Evolutionary conservation across 768 basidiomycete species (phyloP).

Genomic region (Serpula lacrymans): DNA sequence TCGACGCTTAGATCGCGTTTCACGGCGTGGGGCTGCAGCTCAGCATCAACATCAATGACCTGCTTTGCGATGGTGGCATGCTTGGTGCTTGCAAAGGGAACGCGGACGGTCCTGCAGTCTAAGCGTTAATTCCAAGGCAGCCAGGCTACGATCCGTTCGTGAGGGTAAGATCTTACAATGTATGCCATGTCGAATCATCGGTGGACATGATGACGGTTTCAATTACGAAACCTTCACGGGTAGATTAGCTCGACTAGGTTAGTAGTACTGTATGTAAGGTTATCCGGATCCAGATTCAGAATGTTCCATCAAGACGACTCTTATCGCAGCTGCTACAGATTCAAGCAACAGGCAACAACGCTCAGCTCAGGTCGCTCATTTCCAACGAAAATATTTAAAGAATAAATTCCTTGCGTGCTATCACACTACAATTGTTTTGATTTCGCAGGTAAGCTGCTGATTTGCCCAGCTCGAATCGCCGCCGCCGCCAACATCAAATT

Average conservation of each 20-base stretch:
- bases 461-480: slow-evolving; percentile 1
- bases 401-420: no score
- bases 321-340: background rate
- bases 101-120: slow-evolving; percentile 55
- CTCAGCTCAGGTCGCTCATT: no score
- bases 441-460: background rate
- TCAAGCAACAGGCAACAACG: background rate
- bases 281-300: no score
- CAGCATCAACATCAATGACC: slow-evolving; percentile 82
- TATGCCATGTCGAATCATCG: slow-evolving; percentile 43
- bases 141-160: background rate
- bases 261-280: no score
- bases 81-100: slow-evolving; percentile 70
- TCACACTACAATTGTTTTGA: no score
- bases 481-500: background rate
- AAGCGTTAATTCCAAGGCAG: slow-evolving; percentile 2
- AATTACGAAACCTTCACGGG: background rate
- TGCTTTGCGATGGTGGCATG: slow-evolving; percentile 82
- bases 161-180: slow-evolving; percentile 38
- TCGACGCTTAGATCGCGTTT: slow-evolving; percentile 68
- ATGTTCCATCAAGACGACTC: no score
- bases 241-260: no score
- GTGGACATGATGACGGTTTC: slow-evolving; percentile 18
- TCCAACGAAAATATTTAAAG: no score
- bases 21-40: slow-evolving; percentile 79